Base-by-base conservation (phyloP, 1,284 basidiomycete species). In the Trametes versicolor region DNA sequence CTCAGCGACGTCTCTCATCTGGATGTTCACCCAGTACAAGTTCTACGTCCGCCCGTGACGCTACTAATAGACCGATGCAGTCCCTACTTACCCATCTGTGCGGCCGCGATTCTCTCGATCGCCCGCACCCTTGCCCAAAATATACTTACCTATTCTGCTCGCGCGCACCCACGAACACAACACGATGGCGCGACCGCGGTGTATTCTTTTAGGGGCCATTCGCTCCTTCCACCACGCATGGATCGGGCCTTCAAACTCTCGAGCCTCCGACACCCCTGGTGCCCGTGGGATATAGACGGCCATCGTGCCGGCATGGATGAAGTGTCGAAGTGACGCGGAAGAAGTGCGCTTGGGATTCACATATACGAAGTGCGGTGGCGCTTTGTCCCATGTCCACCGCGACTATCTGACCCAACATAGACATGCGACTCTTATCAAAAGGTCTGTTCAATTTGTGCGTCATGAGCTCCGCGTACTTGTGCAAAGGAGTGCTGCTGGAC, bases 21-120 rank as follows among this genome's bases (percentile, higher is more conserved):
- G 94, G 94, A 95, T 95, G 94, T 78, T 92, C 70, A 80, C 77
- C 21, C 92, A 95, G 73, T 93, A 93, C 72, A 82, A 87, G 53
- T 90, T 84, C 75, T 93, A 93, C 72, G 83, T 91, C 73, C 78
- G 78, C 63, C 49, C 72, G 34, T 85, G 70, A 47, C n/a, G 50
- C 32, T 41, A 29, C 53, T 29, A 25, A 69, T 43, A 39, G 76
- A 57, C 37, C 55, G 27, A 32, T 13, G 50, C 45, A 25, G 56
- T 43, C 4, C 49, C 45, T 2, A 39, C 12, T 39, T 32, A 32
- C 29, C 29, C 29, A 8, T 32, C 29, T 32, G 29, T 39, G 27
- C 39, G 34, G 37, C n/a, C 41, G 19, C 37, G 23, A 17, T 25
- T 9, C 27, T 50, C n/a, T 19, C 41, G 17, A 17, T n/a, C 41